Conservation (phyloP, 1,284 basidiomycete genomes). For the Stygiomarasmius scandens region DNA sequence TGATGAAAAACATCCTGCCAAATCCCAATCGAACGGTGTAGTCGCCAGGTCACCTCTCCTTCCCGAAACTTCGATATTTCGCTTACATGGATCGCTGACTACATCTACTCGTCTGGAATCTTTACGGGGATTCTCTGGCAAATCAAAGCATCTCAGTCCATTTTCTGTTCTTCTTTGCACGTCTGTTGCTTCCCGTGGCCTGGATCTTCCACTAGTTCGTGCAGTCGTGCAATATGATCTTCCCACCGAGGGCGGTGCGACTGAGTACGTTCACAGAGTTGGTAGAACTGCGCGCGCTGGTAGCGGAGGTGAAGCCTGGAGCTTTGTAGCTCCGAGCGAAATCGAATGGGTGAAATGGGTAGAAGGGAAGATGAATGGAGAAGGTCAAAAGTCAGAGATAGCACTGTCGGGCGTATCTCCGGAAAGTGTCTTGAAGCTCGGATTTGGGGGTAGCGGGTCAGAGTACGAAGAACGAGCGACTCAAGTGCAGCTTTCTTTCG, state of each 20-base stretch:
- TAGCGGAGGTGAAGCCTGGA: constrained; percentile 93
- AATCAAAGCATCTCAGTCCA: constrained; percentile 31
- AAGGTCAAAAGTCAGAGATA: constrained; percentile 40
- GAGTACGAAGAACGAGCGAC: constrained; percentile 94
- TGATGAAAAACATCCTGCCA: constrained; percentile 28
- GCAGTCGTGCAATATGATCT: constrained; percentile 97
- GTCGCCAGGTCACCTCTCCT: constrained; percentile 75
- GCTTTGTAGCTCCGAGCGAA: constrained; percentile 87
- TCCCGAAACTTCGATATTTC: constrained; percentile 81
- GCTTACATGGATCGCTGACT: constrained; percentile 93
- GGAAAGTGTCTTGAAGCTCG: constrained; percentile 74
- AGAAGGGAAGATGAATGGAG: constrained; percentile 72
- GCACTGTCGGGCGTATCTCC: constrained; percentile 63
- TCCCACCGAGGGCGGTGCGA: constrained; percentile 95
- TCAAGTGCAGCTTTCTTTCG: constrained; percentile 93
- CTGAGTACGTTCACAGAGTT: constrained; percentile 96
- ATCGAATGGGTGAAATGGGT: constrained; percentile 89
- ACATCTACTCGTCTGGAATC: constrained; percentile 82
- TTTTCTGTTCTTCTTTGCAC: constrained; percentile 90
- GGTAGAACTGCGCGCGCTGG: constrained; percentile 97
- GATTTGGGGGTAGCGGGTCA: constrained; percentile 81
- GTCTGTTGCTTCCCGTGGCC: constrained; percentile 94
- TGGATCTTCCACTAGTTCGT: constrained; percentile 95
- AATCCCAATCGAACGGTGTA: constrained; percentile 40
- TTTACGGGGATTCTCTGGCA: constrained; percentile 77